These are phyloP conservation scores for Funneliformis geosporum DNA, from an alignment of 192 early-diverging fungal species.

Conservation along the genomic window DNA sequence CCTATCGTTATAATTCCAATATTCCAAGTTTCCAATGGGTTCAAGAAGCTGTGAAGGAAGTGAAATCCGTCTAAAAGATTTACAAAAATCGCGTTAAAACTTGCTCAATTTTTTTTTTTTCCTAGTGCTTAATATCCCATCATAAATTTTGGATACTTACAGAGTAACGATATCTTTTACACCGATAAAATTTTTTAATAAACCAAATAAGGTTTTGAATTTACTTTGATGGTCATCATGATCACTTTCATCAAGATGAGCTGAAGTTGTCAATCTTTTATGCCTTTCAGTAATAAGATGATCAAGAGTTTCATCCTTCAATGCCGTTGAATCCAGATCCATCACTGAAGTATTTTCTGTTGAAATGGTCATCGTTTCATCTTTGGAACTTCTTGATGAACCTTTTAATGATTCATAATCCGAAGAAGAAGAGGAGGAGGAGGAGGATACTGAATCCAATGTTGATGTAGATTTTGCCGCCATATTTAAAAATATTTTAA, in stretches of 20 bases:
- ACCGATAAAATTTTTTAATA: conserved; percentile 67
- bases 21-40: conserved; percentile 74
- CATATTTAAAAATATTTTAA: neutral
- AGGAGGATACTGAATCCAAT: neutral
- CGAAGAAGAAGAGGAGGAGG: neutral
- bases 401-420: neutral
- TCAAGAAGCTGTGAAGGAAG: conserved; percentile 71
- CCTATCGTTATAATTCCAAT: conserved; percentile 78
- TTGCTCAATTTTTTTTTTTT: too few relatives aligned
- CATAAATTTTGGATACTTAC: conserved; percentile 26
- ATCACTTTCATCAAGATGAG: neutral
- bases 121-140: too few relatives aligned
- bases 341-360: neutral
- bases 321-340: neutral
- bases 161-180: conserved; percentile 65
- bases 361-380: conserved; percentile 5
- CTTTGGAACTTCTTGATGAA: conserved; percentile 1
- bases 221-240: conserved; percentile 50
- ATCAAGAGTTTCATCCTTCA: conserved; percentile 13
- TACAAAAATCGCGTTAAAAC: neutral
- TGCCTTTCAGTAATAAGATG: conserved; percentile 23
- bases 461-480: neutral
- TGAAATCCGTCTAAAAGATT: conserved; percentile 54
- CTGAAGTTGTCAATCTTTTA: neutral
- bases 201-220: conserved; percentile 55